Conservation (phyloP, 225 moss, liverwort and hornwort species). For the Asterella californica region DNA sequence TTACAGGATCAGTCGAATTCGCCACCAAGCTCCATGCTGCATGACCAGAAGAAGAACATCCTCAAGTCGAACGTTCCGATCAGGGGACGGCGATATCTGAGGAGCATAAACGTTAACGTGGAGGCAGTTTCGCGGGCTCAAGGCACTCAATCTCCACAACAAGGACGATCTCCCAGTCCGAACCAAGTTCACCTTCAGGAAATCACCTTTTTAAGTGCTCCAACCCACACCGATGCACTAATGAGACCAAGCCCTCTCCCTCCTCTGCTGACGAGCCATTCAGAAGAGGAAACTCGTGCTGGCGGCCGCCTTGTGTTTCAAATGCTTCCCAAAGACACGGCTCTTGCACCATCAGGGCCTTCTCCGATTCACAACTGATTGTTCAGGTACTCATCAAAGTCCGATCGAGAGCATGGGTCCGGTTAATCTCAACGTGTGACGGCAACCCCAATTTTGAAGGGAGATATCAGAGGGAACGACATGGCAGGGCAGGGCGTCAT, state of each 20-base stretch:
- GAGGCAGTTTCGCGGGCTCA: background rate
- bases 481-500: background rate
- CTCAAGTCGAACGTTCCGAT: background rate
- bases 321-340: background rate
- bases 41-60: background rate
- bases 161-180: background rate
- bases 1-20: background rate
- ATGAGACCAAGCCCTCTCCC: background rate
- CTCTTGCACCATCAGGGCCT: background rate
- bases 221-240: background rate
- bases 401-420: background rate
- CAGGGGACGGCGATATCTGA: too few relatives aligned
- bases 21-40: background rate
- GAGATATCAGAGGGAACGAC: background rate
- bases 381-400: background rate
- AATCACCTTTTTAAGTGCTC: background rate
- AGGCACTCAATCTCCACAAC: background rate
- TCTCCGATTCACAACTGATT: background rate
- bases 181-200: background rate
- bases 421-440: background rate
- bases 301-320: background rate
- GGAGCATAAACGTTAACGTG: background rate
- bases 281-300: background rate
- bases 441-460: background rate
- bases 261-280: background rate